Base-by-base conservation (phyloP, 441 rosid species). In the Raphanus hybrid region DNA sequence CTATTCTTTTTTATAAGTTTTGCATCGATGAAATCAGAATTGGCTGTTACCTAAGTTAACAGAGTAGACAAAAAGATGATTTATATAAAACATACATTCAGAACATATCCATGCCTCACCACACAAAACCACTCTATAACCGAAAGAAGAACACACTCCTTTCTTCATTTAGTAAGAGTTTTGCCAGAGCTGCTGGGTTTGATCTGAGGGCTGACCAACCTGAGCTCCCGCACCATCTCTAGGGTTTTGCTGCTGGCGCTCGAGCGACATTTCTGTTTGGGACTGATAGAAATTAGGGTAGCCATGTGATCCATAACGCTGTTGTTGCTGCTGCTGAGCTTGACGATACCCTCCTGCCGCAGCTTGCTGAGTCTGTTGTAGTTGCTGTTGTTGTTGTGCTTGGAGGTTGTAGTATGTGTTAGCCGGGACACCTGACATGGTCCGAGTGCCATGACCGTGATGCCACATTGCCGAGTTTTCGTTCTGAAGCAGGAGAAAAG, bases 151-250 rank as follows among this genome's bases (percentile, higher is more conserved):
- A 57, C 12, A 18, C 61, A 18, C 29, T 16, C 60, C 60, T 55
- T 55, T 57, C 61, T 57, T 8, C 29, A 18, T 63, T 90, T 81
- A 95, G 92, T 95, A 95, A 84, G 86, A 84, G 89, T 91, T 91
- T 85, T 88, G 99, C 99, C 98, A 95, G 16, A 95, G 69, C 84
- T 90, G 98, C 74, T 89, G 98, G 69, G 87, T 84, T 90, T 91
- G 99, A 84, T 91, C 93, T 14, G 96, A 84, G 16, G 90, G 86
- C 82, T 91, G 87, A 64, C 89, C 69, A 66, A 14, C 91, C 82
- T 91, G 98, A 14, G 90, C 78, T 18, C 89, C 91, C 23, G 85
- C 83, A 11, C 83, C 84, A 10, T 94, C 99, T 82, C 98, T 85
- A 12, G 88, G 82, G 85, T 85, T 90, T 75, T 92, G 99, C 87